Conservation (phyloP, 345 rosid species). For the Kandelia obovata region DNA sequence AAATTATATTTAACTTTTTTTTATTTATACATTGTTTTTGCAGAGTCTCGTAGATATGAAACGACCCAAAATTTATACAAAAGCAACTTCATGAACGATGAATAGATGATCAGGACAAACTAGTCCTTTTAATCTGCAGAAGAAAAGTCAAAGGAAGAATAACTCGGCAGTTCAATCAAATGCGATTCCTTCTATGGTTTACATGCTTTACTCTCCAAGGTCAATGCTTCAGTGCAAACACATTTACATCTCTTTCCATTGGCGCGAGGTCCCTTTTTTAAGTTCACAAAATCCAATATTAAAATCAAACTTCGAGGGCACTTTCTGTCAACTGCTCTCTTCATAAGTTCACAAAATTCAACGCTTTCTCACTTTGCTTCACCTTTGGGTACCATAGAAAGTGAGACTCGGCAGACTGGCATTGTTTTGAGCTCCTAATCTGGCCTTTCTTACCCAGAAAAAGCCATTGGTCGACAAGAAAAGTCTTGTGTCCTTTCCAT, state of each 20-base stretch:
- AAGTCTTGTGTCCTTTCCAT: neutral
- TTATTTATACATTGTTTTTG: too few species aligned
- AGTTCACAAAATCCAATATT: neutral
- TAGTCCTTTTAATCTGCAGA: neutral
- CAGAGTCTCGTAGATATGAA: too few species aligned
- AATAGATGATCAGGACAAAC: neutral
- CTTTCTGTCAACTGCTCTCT: neutral
- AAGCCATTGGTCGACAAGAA: neutral
- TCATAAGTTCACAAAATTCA: neutral
- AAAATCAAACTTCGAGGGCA: neutral
- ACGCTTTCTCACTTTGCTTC: neutral
- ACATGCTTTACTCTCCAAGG: neutral
- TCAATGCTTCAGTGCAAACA: neutral
- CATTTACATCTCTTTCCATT: neutral
- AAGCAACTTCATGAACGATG: too few species aligned
- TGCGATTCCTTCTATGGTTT: neutral
- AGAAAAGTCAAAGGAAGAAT: neutral
- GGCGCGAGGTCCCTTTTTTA: neutral
- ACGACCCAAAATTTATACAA: too few species aligned
- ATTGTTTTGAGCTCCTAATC: neutral
- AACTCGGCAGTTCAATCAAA: neutral
- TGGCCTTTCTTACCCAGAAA: neutral
- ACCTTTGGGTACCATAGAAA: too few species aligned
- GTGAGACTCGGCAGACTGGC: constrained; percentile 15
- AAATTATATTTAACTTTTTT: too few species aligned